Evolutionary conservation across 768 basidiomycete genomes (phyloP).

Genomic region (Tulasnella sp.): DNA sequence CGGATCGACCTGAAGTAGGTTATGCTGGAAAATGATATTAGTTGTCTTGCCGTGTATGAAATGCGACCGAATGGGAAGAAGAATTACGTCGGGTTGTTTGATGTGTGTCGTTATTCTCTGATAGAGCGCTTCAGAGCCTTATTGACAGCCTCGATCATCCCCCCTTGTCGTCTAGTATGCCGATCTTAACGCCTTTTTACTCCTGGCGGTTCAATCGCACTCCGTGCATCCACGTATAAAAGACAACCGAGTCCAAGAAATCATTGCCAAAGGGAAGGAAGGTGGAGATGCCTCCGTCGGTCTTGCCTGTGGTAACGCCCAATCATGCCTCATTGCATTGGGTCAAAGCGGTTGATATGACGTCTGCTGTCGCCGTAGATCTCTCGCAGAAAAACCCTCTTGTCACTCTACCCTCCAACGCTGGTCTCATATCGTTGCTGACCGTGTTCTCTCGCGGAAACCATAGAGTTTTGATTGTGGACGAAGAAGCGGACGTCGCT

Average conservation of each 20-base stretch:
- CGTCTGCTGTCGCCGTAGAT: constrained; percentile 33
- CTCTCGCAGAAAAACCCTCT: constrained; percentile 78
- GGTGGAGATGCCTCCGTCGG: constrained; percentile 55
- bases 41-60: constrained; percentile 50
- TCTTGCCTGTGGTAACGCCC: constrained; percentile 60
- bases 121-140: constrained; percentile 2
- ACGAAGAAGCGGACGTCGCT: constrained; percentile 27
- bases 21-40: constrained; percentile 47
- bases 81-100: constrained; percentile 51
- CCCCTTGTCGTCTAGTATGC: constrained; percentile 41
- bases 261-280: constrained; percentile 59
- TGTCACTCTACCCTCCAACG: constrained; percentile 47
- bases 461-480: constrained; percentile 51
- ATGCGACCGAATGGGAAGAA: constrained; percentile 21
- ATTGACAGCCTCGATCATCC: background rate
- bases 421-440: constrained; percentile 50
- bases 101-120: constrained; percentile 36
- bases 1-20: constrained; percentile 29
- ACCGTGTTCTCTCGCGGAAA: constrained; percentile 55
- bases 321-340: background rate
- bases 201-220: constrained; percentile 67
- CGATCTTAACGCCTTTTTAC: constrained; percentile 80
- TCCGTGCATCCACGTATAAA: constrained; percentile 50
- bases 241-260: constrained; percentile 49
- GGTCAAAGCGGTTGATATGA: constrained; percentile 2